A percentile compares a stretch with the other conserved stretches of the same genome.
Conservation (phyloP, 371 early-diverging fungal genomes). For the Lichtheimia ornata region DNA sequence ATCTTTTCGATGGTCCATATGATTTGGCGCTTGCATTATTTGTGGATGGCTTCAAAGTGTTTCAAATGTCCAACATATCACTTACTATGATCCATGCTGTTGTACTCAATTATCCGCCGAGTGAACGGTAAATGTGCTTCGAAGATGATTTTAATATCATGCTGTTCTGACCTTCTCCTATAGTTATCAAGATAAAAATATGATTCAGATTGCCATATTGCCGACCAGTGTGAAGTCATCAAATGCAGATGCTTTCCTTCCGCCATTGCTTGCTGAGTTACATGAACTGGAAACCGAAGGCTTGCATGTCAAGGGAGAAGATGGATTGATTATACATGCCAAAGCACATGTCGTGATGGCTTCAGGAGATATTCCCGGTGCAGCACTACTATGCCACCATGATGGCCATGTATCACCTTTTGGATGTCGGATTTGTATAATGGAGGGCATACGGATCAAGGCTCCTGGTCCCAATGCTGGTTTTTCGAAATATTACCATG, state of each 20-base stretch:
- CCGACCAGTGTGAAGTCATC: not conserved
- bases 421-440: constrained; percentile 11
- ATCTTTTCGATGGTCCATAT: not conserved
- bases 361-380: constrained; percentile 14
- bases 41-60: constrained; percentile 14
- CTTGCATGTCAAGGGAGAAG: not conserved
- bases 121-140: constrained; percentile 4
- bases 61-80: not conserved
- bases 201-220: constrained; percentile 9
- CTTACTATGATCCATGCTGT: constrained; percentile 9
- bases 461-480: constrained; percentile 4
- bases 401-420: constrained; percentile 2
- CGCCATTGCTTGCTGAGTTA: constrained; percentile 10
- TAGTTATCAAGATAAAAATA: constrained; percentile 9
- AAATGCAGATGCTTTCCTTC: constrained; percentile 1
- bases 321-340: not conserved
- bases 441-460: not conserved
- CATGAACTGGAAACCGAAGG: not conserved
- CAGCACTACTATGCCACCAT: constrained; percentile 2
- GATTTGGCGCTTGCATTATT: constrained; percentile 8
- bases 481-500: not conserved
- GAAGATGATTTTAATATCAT: not conserved
- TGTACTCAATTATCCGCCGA: constrained; percentile 5
- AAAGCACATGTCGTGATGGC: constrained; percentile 9
- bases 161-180: not conserved